Percentiles rank a stretch among this genome's conserved stretches.
These are phyloP conservation scores for Passiflora organensis DNA, from an alignment of 345 rosid species.

Conservation along the genomic window DNA sequence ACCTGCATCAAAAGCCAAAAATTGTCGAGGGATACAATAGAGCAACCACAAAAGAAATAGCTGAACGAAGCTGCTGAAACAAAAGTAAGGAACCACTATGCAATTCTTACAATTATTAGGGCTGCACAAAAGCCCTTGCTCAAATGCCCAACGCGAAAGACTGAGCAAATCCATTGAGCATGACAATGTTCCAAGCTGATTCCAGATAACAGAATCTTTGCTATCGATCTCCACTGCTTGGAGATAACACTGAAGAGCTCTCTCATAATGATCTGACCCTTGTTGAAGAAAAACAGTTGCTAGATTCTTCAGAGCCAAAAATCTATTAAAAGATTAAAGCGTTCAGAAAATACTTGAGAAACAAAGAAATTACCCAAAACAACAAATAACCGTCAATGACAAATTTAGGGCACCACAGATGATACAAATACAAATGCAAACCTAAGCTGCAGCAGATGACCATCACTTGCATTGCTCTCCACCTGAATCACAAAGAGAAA, in stretches of 20 bases:
- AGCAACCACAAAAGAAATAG: not conserved
- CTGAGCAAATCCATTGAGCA: constrained; percentile 90
- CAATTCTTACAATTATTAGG: constrained; percentile 79
- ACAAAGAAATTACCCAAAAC: not conserved
- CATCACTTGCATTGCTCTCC: constrained; percentile 53
- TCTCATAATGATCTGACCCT: constrained; percentile 75
- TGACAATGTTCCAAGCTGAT: constrained; percentile 93
- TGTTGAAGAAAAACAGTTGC: constrained; percentile 87
- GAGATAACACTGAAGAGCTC: constrained; percentile 84
- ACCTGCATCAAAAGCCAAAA: not conserved
- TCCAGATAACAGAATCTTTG: constrained; percentile 96
- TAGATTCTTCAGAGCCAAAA: constrained; percentile 89
- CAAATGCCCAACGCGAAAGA: constrained; percentile 97
- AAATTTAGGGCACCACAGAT: not conserved
- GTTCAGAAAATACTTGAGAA: too few relatives aligned
- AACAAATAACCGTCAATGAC: not conserved
- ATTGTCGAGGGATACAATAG: not conserved
- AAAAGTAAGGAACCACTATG: constrained; percentile 9
- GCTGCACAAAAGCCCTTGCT: constrained; percentile 97
- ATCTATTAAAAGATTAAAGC: constrained; percentile 36
- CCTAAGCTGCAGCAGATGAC: constrained; percentile 91
- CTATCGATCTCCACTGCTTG: constrained; percentile 96
- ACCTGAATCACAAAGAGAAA: constrained; percentile 39
- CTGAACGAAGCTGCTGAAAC: not conserved
- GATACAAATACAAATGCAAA: constrained; percentile 17